Conservation (phyloP, 352 stramenopile genomes). For the Peronosclerospora sorghi region DNA sequence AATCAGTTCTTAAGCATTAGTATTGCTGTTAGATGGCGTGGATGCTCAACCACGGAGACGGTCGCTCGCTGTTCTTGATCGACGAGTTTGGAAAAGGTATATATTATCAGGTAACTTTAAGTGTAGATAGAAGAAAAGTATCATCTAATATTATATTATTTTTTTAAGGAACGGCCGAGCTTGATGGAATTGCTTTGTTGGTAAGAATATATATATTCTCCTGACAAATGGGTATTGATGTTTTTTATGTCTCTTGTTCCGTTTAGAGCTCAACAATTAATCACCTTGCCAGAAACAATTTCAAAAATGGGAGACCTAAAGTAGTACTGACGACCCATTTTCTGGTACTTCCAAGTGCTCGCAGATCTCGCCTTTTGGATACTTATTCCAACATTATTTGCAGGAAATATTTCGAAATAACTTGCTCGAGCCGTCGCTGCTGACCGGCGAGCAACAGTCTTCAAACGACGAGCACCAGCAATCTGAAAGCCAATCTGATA, state of each 20-base stretch:
- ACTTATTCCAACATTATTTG: not conserved
- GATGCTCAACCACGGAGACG: constrained; percentile 69
- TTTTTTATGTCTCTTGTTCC: constrained; percentile 5
- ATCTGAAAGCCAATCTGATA: constrained; percentile 2
- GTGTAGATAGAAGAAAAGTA: not conserved
- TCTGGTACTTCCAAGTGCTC: constrained; percentile 46
- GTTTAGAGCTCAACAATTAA: constrained; percentile 31
- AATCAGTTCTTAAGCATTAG: no score
- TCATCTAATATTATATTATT: not conserved
- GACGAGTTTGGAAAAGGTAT: constrained; percentile 86
- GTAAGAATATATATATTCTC: constrained; percentile 24
- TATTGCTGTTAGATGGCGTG: constrained; percentile 43
- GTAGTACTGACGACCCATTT: constrained; percentile 78
- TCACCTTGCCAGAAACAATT: constrained; percentile 29
- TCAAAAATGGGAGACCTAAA: constrained; percentile 23
- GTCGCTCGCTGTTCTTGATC: constrained; percentile 60
- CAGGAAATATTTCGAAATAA: constrained; percentile 56
- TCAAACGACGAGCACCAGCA: constrained; percentile 1
- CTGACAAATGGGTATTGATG: not conserved
- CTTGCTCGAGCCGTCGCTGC: constrained; percentile 18
- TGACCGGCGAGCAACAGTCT: constrained; percentile 4
- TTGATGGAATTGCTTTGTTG: constrained; percentile 66
- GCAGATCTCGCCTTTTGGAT: not conserved
- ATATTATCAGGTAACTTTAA: no score
- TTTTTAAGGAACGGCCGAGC: constrained; percentile 48